Percentiles rank a stretch among this genome's conserved stretches.
Evolutionary conservation across 2,329 filamentous ascomycete species (phyloP).

Genomic region (Fusarium drepaniforme): DNA sequence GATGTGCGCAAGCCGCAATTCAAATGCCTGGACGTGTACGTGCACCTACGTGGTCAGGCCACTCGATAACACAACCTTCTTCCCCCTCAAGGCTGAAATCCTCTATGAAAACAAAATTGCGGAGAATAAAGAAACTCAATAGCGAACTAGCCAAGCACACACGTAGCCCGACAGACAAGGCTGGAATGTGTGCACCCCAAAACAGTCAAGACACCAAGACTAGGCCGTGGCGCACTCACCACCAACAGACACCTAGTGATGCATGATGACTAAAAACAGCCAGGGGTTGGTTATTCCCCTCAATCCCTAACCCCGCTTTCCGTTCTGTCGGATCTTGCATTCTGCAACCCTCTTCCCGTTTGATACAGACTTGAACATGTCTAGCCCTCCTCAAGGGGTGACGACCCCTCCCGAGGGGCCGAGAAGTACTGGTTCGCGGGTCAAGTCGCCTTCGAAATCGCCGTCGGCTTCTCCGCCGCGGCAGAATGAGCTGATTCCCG

Average conservation of each 20-base stretch:
- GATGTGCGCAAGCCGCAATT: not conserved
- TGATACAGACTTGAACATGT: not conserved
- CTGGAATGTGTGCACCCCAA: not conserved
- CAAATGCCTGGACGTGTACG: not conserved
- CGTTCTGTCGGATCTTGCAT: not conserved
- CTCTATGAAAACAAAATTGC: not conserved
- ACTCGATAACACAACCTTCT: not conserved
- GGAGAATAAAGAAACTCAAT: not conserved
- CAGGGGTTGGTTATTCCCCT: not conserved
- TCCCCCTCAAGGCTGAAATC: not conserved
- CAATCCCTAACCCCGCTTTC: not conserved
- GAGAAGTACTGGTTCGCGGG: not conserved
- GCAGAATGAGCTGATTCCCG: not conserved
- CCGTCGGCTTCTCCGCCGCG: not conserved
- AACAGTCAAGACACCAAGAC: not conserved
- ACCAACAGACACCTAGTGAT: not conserved
- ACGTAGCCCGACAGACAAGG: not conserved
- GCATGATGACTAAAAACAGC: not conserved
- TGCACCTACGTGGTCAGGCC: not conserved
- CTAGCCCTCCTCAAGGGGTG: not conserved
- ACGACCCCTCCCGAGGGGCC: not conserved
- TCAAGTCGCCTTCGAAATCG: not conserved
- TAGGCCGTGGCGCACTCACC: not conserved
- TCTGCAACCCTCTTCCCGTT: not conserved
- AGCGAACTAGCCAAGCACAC: not conserved